Evolutionary conservation across 2,329 filamentous ascomycete species (phyloP), one percentile per base, ranked within the genome.

Genomic region (Aspergillus niger): DNA sequence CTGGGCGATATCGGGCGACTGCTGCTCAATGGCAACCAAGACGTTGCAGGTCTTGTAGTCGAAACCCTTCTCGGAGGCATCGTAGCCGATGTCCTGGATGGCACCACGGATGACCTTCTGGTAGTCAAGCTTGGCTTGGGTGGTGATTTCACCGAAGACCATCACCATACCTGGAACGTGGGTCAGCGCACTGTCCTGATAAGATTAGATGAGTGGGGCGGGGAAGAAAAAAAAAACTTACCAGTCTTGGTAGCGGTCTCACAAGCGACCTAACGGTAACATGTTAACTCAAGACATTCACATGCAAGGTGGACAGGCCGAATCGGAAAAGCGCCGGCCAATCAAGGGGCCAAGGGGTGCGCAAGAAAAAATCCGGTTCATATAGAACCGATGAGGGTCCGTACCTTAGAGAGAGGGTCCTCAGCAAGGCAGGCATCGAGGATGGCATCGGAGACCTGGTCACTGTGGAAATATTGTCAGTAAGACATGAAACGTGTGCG

Each of bases 1-100:
- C 84, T 98, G 95, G 72, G 95, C 95, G 76, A 99, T 99, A 81
- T 99, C 95, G 75, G 94, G 91, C 63, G 94, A 98, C 84, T 99
- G 95, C 84, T 99, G 88, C 89, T 99, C 95, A 80, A 99, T 97
- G 82, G 94, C 95, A 74, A 98, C 93, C 72, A 98, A 89, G 76
- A 99, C 87, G 85, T 97, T 98, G 85, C 91, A 94, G 71, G 95
- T 99, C 90, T 98, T 98, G 92, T 97, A 97, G 85, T 99, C 95
- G 82, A 99, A 99, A 66, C 95, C 95, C 89, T 99, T 99, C 74
- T 86, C 85, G 59, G 95, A 98, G 81, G 90, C 87, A 83, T 99
- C 95, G 83, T 98, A 99, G 74, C 95, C 95, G 77, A 99, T 99
- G 78, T 96, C 94, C 88, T 97, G 94, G 87, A 99, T 92, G 78